phyloP scores from a whole-genome alignment of 768 basidiomycete species.

The Clitopilus hobsonii region DNA sequence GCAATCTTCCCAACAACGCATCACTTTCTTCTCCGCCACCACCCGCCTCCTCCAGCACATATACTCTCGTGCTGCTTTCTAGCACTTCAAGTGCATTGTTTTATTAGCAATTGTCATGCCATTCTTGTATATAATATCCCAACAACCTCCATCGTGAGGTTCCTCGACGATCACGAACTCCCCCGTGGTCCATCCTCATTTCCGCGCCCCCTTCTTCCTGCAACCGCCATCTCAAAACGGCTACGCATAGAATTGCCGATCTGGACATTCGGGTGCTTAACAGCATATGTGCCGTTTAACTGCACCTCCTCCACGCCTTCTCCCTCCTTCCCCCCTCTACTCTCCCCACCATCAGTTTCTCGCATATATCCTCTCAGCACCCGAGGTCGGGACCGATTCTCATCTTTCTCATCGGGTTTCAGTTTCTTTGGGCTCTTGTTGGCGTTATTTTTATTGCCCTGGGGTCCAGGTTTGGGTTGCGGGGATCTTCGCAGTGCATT shows the following conservation, averaged over 20 bases:
- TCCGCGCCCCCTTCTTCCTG: background rate
- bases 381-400: conserved; percentile 8
- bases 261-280: background rate
- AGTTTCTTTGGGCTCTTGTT: background rate
- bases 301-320: background rate
- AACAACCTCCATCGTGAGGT: background rate
- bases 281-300: background rate
- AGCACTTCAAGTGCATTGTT: background rate
- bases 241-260: background rate
- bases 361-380: conserved; percentile 6
- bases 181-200: background rate
- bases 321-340: conserved; percentile 1
- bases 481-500: background rate
- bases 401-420: background rate
- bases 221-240: background rate
- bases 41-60: background rate
- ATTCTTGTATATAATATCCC: conserved; percentile 3
- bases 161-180: background rate
- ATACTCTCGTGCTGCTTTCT: background rate
- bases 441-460: background rate
- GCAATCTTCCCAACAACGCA: background rate
- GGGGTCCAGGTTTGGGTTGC: background rate
- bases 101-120: background rate
- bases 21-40: background rate
- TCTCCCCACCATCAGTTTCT: background rate